Conservation (phyloP, 2,329 filamentous ascomycete genomes). For the Stagonosporopsis chrysanthemi region DNA sequence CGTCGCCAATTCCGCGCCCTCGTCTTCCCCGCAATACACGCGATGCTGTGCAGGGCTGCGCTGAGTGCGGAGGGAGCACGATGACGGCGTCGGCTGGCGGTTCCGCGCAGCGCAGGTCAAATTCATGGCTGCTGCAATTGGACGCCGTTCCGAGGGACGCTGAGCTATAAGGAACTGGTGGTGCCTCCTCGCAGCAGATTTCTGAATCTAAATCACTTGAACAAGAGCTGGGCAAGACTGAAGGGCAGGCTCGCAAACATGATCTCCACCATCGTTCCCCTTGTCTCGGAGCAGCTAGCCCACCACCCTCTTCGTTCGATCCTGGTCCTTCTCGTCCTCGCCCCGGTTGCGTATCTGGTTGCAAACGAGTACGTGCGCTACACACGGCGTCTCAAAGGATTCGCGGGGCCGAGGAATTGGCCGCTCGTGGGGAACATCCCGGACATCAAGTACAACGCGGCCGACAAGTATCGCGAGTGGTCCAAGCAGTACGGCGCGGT, state of each 20-base stretch:
- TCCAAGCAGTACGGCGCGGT: slow-evolving; percentile 52
- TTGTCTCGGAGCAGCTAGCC: slow-evolving; percentile 31
- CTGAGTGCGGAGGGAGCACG: not conserved
- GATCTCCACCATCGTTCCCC: slow-evolving; percentile 39
- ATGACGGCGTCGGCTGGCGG: not conserved
- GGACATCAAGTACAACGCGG: slow-evolving; percentile 53
- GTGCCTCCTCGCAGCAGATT: no score
- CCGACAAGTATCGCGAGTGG: slow-evolving; percentile 55
- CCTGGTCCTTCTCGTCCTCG: slow-evolving; percentile 32
- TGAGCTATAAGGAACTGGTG: slow-evolving; percentile 11
- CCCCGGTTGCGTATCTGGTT: slow-evolving; percentile 47
- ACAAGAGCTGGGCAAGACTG: not conserved
- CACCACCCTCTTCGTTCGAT: slow-evolving; percentile 37
- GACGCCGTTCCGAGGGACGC: slow-evolving; percentile 3
- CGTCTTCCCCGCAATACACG: slow-evolving; percentile 25
- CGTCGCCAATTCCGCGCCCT: slow-evolving; percentile 28
- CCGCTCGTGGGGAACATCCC: slow-evolving; percentile 54
- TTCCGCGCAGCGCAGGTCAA: not conserved
- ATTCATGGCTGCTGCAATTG: not conserved
- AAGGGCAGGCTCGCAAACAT: slow-evolving; percentile 17
- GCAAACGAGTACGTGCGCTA: slow-evolving; percentile 49
- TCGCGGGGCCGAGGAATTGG: slow-evolving; percentile 50
- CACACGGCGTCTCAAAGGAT: slow-evolving; percentile 47
- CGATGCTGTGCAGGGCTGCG: not conserved
- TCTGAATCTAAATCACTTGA: no score